phyloP scores from a whole-genome alignment of 805 yeast genomes.

The Sugiyamaella americana region DNA sequence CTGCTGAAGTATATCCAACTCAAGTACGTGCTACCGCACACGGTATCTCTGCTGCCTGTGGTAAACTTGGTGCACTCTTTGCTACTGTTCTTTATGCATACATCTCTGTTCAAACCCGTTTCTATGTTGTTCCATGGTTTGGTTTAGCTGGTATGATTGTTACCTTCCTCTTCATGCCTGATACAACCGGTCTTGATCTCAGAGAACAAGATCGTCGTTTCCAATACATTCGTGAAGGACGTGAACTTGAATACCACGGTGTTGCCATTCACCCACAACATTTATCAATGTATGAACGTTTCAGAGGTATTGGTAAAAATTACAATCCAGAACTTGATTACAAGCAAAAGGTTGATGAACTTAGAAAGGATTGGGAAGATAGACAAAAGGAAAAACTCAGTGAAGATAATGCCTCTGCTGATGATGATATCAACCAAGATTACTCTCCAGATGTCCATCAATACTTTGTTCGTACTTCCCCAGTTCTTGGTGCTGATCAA shows the following conservation, averaged over 20 bases:
- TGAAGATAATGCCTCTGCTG: conserved; percentile 18
- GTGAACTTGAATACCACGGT: conserved; percentile 35
- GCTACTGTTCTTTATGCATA: conserved; percentile 40
- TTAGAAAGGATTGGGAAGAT: conserved; percentile 34
- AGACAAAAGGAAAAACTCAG: conserved; percentile 28
- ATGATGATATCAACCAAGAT: conserved; percentile 22
- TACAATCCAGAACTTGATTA: conserved; percentile 35
- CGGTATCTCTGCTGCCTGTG: conserved; percentile 59
- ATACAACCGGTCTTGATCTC: conserved; percentile 34
- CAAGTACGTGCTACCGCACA: conserved; percentile 61
- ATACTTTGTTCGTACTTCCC: conserved; percentile 33
- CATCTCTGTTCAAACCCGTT: conserved; percentile 30
- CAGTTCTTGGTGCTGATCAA: conserved; percentile 25
- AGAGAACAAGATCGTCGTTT: conserved; percentile 36
- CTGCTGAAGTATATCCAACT: conserved; percentile 64
- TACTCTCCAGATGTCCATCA: conserved; percentile 28
- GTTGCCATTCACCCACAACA: conserved; percentile 34
- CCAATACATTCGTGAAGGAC: conserved; percentile 31
- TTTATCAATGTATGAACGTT: conserved; percentile 33
- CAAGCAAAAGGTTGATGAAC: conserved; percentile 34
- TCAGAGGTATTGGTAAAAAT: conserved; percentile 30
- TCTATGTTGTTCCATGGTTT: conserved; percentile 36
- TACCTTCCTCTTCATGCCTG: conserved; percentile 33
- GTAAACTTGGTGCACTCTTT: conserved; percentile 59
- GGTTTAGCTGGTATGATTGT: conserved; percentile 34